Evolutionary conservation across 345 rosid genomes (phyloP), one percentile per base, ranked within the genome.

Genomic region (Viola odorata): DNA sequence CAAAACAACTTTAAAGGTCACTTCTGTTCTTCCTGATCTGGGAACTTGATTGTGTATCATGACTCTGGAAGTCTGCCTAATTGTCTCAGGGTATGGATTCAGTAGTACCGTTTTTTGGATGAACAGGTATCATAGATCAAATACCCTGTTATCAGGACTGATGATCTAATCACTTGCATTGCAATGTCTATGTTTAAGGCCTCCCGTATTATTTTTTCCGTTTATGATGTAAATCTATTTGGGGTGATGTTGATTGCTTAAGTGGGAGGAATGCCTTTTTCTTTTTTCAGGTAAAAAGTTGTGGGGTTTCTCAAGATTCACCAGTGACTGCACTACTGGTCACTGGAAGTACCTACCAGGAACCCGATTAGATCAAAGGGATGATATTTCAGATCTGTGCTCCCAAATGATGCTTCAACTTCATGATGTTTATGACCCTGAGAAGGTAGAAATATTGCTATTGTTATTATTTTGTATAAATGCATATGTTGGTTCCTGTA

Each of bases 401-500:
- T 91, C 99, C 16, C 91, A 86, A 55, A 88, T 95, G 99, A 85
- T 95, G 61, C 86, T 84, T 60, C 95, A 80, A 77, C 91, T 91
- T 53, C 96, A 82, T 36, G 92, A 91, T 77, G 91, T 91, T 63
- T 95, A 91, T 70, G 97, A 95, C 69, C 91, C 99, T 13, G 84
- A 88, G 55, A 91, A 88, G 89, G 99, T 88, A 56, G 7, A 57
- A 11, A 41, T 36, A 7, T 60, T 42, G 15, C 23, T 23, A 23
- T 23, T 23, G 32, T 23, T 23, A 23, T 23, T 23, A 23, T 23
- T 23, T 23, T 23, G 32, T 23, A 23, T 23, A 23, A 23, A 23
- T 23, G 32, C 32, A 57, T 73, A 62, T 5, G 50, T 36, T 44
- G 5, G 66, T 37, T 58, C 36, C 32, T 44, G 15, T 23, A 23